These are phyloP conservation scores for Fusarium xyrophilum DNA, from an alignment of 2,329 filamentous ascomycete species.

Conservation along the genomic window DNA sequence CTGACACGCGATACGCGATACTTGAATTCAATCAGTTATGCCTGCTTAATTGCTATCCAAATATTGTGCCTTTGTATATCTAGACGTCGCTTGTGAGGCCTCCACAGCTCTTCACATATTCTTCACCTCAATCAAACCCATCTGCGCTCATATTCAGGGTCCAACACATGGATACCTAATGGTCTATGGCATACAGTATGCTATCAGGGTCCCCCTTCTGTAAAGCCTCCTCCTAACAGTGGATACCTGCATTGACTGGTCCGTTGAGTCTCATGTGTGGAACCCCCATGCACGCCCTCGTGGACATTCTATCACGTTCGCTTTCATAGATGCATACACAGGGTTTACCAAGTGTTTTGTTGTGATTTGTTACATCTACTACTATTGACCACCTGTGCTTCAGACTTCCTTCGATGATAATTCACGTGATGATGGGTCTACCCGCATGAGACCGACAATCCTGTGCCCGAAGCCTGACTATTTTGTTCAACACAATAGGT, in stretches of 20 bases:
- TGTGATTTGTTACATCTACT: neutral
- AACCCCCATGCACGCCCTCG: slow-evolving; percentile 8
- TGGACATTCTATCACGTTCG: slow-evolving; percentile 19
- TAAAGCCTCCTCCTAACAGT: neutral
- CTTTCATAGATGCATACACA: neutral
- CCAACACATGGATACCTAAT: slow-evolving; percentile 10
- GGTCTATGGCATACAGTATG: neutral
- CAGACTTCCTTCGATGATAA: neutral
- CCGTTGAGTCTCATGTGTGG: slow-evolving; percentile 2
- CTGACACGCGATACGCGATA: slow-evolving; percentile 35
- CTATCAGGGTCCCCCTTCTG: slow-evolving; percentile 36
- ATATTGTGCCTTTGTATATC: neutral
- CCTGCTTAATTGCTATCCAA: neutral
- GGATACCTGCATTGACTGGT: neutral
- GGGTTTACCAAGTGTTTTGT: neutral
- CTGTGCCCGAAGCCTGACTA: neutral
- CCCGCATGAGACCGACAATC: neutral
- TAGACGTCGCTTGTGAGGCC: neutral
- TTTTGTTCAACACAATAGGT: neutral
- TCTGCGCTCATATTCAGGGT: slow-evolving; percentile 16
- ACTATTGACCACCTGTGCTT: neutral
- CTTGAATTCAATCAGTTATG: neutral
- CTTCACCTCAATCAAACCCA: neutral
- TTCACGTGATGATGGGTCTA: slow-evolving; percentile 3
- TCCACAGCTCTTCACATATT: neutral